Evolutionary conservation across 176 grass and related monocot genomes (phyloP), one percentile per base, ranked within the genome.

Genomic region (Tillandsia fasciculata): DNA sequence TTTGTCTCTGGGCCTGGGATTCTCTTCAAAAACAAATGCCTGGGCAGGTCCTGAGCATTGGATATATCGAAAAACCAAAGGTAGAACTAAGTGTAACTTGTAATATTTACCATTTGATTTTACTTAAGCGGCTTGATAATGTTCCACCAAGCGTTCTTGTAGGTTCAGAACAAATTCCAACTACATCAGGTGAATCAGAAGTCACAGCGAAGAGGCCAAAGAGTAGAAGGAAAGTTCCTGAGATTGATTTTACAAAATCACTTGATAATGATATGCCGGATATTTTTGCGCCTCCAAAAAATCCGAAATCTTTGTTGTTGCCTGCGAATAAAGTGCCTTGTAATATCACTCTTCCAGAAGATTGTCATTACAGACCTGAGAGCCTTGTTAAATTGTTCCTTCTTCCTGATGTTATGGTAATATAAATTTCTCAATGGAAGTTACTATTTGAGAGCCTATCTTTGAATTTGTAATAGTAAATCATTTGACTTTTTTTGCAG

Each of bases 41-140:
- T 96, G 88, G 93, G 93, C 94, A 69, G 94, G 94, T 71, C 94
- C 89, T 9, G 89, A 97, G 70, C 94, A 97, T 83, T 97, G 94
- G 94, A 97, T 93, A 65, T 97, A 87, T 83, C 72, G 24, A 53
- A 97, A 97, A 82, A 70, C 61, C 72, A 92, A 87, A 87, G 89
- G 94, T 97, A 90, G 10, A 64, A 10, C 29, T 1, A 13, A 12
- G n/a, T 18, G 27, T 10, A 4, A 22, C 66, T 26, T 76, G 11
- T 22, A 70, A 10, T 64, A 68, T 81, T 63, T 12, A 18, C 11
- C 69, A 86, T 50, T 65, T 49, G 24, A 12, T 12, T 52, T 84
- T 53, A 58, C 18, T 48, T 17, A 10, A 29, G 33, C 12, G 6
- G 42, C 72, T 84, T 28, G 33, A 66, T 67, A 52, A 72, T 69